Conservation (phyloP, 495 filamentous ascomycete species). For the Beverwykella pulmonaria region DNA sequence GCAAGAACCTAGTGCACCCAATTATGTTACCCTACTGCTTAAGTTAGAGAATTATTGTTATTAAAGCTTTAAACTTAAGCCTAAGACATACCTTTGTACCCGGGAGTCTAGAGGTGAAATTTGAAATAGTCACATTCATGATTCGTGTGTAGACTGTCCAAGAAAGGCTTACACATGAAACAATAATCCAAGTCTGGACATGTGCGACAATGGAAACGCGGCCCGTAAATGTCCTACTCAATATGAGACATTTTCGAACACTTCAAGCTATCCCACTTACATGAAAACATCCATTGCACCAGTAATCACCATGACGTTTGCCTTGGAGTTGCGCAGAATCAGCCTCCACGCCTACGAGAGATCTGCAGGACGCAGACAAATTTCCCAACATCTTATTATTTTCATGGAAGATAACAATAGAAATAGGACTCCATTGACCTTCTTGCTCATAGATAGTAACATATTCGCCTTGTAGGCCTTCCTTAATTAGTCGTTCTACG, state of each 20-base stretch:
- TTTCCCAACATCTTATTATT: slow-evolving; percentile 7
- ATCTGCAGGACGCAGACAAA: slow-evolving; percentile 6
- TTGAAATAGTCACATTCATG: slow-evolving; percentile 3
- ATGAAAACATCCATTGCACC: slow-evolving; percentile 16
- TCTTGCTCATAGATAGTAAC: background rate
- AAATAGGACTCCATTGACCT: slow-evolving; percentile 3
- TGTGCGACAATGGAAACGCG: slow-evolving; percentile 15
- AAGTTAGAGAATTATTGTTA: too few relatives aligned
- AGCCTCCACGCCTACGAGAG: background rate
- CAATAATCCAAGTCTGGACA: slow-evolving; percentile 12
- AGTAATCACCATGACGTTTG: slow-evolving; percentile 6
- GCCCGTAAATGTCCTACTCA: slow-evolving; percentile 18
- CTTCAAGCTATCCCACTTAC: slow-evolving; percentile 1
- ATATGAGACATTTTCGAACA: background rate
- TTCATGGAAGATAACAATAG: slow-evolving; percentile 10
- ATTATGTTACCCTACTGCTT: too few relatives aligned
- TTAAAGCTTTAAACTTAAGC: too few relatives aligned
- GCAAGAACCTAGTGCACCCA: too few relatives aligned
- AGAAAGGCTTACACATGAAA: slow-evolving; percentile 19
- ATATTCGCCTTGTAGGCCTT: background rate
- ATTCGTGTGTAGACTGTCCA: background rate
- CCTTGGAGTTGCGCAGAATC: background rate
- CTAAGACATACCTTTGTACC: too few relatives aligned
- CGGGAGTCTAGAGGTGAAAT: background rate
- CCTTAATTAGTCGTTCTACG: slow-evolving; percentile 4